These are phyloP conservation scores for Ogataea glucozyma DNA, from an alignment of 805 yeast genomes.

Conservation along the genomic window DNA sequence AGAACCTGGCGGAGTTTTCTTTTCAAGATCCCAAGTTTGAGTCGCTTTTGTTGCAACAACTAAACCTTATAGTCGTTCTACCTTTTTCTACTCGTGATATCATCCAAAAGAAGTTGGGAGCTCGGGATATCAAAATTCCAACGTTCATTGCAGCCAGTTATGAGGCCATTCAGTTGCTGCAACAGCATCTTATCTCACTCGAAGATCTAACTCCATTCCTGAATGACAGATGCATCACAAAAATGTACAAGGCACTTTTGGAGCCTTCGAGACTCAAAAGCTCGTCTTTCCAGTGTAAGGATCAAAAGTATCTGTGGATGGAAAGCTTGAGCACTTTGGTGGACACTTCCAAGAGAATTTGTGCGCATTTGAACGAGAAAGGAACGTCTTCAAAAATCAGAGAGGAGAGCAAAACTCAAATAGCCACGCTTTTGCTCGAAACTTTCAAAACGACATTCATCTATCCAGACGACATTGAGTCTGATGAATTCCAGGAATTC, in stretches of 20 bases:
- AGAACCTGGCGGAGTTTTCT: conserved; percentile 40
- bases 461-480: conserved; percentile 26
- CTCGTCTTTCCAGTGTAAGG: conserved; percentile 33
- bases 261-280: conserved; percentile 52
- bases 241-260: conserved; percentile 49
- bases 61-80: conserved; percentile 52
- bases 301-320: conserved; percentile 52
- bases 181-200: conserved; percentile 35
- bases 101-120: conserved; percentile 53
- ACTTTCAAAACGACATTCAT: conserved; percentile 44
- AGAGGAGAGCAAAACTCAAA: conserved; percentile 19
- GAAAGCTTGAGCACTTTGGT: conserved; percentile 46
- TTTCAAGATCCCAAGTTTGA: conserved; percentile 38
- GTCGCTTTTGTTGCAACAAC: conserved; percentile 51
- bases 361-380: conserved; percentile 21
- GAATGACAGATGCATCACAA: conserved; percentile 46
- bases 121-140: conserved; percentile 49
- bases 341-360: conserved; percentile 36
- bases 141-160: conserved; percentile 63
- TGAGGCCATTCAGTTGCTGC: conserved; percentile 44
- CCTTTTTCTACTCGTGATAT: conserved; percentile 64
- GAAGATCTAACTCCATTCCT: conserved; percentile 39
- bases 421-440: conserved; percentile 46
- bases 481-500: conserved; percentile 39
- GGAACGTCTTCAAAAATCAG: conserved; percentile 12